These are phyloP conservation scores for Exophiala viscosa DNA, from an alignment of 2,329 filamentous ascomycete genomes.

Conservation along the genomic window DNA sequence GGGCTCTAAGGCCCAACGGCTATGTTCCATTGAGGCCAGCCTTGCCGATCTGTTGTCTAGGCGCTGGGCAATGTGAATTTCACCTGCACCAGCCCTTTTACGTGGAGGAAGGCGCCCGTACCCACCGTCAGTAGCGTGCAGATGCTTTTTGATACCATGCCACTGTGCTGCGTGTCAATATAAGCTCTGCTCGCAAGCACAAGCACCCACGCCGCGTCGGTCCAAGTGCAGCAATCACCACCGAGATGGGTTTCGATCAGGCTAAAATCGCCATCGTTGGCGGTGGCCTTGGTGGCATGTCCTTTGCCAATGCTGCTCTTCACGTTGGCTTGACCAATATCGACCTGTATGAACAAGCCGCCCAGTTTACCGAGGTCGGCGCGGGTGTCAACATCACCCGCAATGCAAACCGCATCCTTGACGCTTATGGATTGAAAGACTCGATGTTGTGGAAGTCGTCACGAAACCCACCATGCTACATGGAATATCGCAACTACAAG, in stretches of 20 bases:
- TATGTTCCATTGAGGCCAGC: no score
- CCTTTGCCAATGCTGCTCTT: constrained; percentile 37
- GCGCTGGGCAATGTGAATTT: no score
- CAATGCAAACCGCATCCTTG: constrained; percentile 35
- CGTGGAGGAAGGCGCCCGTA: no score
- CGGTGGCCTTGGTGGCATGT: constrained; percentile 37
- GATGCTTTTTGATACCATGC: no score
- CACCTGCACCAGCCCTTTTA: no score
- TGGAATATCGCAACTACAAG: constrained; percentile 33
- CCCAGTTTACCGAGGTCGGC: constrained; percentile 37
- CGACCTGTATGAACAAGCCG: constrained; percentile 37
- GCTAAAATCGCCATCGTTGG: constrained; percentile 35
- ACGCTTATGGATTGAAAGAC: constrained; percentile 33
- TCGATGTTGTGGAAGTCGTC: constrained; percentile 36
- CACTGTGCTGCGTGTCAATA: no score
- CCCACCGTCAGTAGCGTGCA: no score
- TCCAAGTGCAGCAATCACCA: neutral
- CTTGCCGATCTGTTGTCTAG: no score
- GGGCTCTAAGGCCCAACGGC: no score
- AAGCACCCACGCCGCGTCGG: neutral
- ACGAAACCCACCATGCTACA: constrained; percentile 32
- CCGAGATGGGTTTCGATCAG: constrained; percentile 31
- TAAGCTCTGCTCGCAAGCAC: neutral
- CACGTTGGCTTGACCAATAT: constrained; percentile 33
- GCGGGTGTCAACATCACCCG: constrained; percentile 38